Conservation (phyloP, 116 monocot species). For the Papilionanthe hybrid region DNA sequence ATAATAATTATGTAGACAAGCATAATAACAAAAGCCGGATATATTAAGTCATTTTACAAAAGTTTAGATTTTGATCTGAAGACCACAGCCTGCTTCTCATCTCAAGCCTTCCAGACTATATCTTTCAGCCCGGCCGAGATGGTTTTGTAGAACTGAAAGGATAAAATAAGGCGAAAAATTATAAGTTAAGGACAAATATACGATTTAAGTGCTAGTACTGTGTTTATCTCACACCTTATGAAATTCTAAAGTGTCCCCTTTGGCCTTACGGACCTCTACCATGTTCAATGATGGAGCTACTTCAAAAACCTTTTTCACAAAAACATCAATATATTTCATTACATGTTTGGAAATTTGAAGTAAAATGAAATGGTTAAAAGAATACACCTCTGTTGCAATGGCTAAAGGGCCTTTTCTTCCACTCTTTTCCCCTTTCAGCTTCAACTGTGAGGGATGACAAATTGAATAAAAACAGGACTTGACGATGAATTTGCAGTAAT, state of each 20-base stretch:
- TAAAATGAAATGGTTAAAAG: background rate
- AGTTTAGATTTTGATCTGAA: background rate
- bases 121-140: conserved; percentile 65
- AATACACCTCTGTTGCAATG: conserved; percentile 71
- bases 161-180: background rate
- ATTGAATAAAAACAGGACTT: background rate
- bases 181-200: background rate
- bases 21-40: background rate
- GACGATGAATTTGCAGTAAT: background rate
- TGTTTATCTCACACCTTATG: conserved; percentile 41
- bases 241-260: conserved; percentile 88
- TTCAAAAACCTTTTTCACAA: conserved; percentile 65
- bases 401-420: conserved; percentile 86
- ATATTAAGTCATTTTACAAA: background rate
- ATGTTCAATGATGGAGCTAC: conserved; percentile 73
- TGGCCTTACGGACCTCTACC: conserved; percentile 87
- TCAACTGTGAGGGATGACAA: conserved; percentile 40
- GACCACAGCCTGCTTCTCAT: background rate
- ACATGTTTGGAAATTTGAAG: background rate
- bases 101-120: conserved; percentile 28
- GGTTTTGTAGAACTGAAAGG: conserved; percentile 53
- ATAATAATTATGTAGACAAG: background rate
- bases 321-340: background rate
- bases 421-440: conserved; percentile 69
- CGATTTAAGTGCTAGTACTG: background rate